phyloP scores from a whole-genome alignment of 1,284 basidiomycete genomes.

The Ustilago shanxiensis region DNA sequence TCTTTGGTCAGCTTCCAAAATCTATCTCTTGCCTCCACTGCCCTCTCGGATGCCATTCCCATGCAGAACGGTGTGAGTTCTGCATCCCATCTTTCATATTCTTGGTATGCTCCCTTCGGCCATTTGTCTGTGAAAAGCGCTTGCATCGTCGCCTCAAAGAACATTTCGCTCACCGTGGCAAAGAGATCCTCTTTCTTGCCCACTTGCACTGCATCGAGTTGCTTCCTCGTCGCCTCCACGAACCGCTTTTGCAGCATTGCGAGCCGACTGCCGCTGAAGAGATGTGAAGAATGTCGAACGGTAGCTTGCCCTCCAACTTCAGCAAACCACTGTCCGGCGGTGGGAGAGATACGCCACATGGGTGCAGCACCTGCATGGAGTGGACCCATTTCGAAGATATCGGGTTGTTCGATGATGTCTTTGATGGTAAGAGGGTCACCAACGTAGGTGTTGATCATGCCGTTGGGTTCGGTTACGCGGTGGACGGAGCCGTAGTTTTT shows the following conservation, averaged over 20 bases:
- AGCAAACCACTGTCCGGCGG: conserved; percentile 15
- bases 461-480: conserved; percentile 9
- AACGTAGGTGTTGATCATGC: conserved; percentile 7
- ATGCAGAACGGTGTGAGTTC: conserved; percentile 14
- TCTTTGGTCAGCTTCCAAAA: conserved; percentile 5
- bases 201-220: neutral
- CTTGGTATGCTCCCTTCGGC: conserved; percentile 12
- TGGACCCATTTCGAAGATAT: conserved; percentile 2
- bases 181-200: conserved; percentile 6
- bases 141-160: conserved; percentile 27
- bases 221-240: neutral
- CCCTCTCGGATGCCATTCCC: neutral
- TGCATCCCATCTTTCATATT: conserved; percentile 19
- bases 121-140: conserved; percentile 20
- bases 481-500: conserved; percentile 7
- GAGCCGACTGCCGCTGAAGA: conserved; percentile 20
- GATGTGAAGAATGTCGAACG: conserved; percentile 7
- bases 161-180: neutral
- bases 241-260: conserved; percentile 13
- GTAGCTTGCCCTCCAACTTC: conserved; percentile 9
- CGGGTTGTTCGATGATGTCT: conserved; percentile 19
- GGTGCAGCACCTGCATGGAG: conserved; percentile 18
- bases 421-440: conserved; percentile 22
- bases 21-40: conserved; percentile 3
- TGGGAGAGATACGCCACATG: conserved; percentile 23